Conservation (phyloP, 257 asterid genomes). For the Solanum dulcamara region DNA sequence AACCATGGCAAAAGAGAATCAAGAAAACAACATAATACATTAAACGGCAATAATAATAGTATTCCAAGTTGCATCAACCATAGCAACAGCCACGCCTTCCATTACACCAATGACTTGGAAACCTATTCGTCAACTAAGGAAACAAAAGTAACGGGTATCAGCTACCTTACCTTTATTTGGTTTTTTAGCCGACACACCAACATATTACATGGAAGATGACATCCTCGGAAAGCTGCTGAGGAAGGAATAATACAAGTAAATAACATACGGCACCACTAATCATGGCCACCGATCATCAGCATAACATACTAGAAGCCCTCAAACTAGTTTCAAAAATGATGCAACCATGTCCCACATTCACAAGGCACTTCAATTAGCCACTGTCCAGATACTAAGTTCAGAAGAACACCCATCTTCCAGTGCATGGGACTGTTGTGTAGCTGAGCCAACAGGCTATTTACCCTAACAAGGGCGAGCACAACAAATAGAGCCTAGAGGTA, state of each 20-base stretch:
- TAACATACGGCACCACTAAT: not conserved
- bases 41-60: not conserved
- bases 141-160: not conserved
- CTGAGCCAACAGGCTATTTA: not conserved
- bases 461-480: not conserved
- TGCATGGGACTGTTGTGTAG: not conserved
- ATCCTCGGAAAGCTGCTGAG: not conserved
- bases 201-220: not conserved
- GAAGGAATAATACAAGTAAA: not conserved
- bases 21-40: not conserved
- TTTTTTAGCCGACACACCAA: not conserved
- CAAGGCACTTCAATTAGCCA: not conserved
- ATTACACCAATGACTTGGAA: not conserved
- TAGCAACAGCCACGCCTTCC: not conserved
- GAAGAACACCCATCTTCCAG: not conserved
- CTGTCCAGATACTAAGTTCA: not conserved
- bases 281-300: not conserved
- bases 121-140: not conserved
- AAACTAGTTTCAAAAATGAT: not conserved
- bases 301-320: not conserved
- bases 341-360: not conserved
- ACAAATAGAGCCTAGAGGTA: conserved; percentile 32
- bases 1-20: not conserved
- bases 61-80: not conserved
- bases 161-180: too few species aligned